Evolutionary conservation across 2,329 filamentous ascomycete genomes (phyloP), one percentile per base, ranked within the genome.

Genomic region (Colletotrichum lindemuthianum): DNA sequence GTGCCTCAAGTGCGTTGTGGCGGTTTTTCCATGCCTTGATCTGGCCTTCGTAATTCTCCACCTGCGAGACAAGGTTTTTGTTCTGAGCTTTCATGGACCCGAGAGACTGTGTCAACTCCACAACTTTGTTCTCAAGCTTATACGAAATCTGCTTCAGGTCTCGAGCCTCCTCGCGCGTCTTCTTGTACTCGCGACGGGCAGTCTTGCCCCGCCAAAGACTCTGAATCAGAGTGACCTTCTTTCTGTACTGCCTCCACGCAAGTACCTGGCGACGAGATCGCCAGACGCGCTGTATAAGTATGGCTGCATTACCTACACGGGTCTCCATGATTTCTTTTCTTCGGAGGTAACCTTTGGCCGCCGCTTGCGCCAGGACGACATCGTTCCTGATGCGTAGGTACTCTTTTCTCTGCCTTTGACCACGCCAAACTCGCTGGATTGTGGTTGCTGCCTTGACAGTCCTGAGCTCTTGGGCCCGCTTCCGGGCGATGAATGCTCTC

Each of bases 101-200:
- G 71, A 99, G 81, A 53, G 91, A 92, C 78, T 99, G 96, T 1
- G 96, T 99, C 73, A 99, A 86, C 81, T 99, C 96, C 68, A 99
- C 93, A 68, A 99, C 96, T 88, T 99, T 99, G 86, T 99, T 98
- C 79, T 99, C 96, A 72, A 99, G 84, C 84, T 97, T 98, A 85
- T 99, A 99, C 2, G 96, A 98, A 71, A 99, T 99, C 79, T 98
- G 95, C 85, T 98, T 98, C 77, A 99, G 87, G 82, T 99, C 96
- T 74, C 96, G 92, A 69, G 96, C 96, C 79, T 99, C 96, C 79
- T 97, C 94, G 70, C 96, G 92, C 67, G 97, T 82, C 71, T 84
- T 88, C 87, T 97, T 98, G 85, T 99, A 99, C 52, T 88, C 89
- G 70, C 85, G 88, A 69, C 96, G 89, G 59, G 96, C 95, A 68